These are phyloP conservation scores for Kuraishia molischiana DNA, from an alignment of 805 yeast species.

Conservation along the genomic window DNA sequence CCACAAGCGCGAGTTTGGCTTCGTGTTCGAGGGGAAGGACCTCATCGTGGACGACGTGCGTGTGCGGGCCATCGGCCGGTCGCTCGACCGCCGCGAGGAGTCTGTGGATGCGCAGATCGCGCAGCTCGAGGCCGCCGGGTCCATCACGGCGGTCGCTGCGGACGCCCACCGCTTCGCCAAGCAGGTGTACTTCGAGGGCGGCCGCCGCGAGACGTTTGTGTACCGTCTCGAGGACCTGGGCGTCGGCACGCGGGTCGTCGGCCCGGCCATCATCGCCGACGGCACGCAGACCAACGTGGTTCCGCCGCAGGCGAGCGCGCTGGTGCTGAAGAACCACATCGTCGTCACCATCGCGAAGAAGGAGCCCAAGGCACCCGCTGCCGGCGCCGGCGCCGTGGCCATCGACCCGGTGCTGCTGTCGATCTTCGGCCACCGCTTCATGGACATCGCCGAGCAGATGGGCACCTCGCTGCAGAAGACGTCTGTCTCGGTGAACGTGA, in stretches of 20 bases:
- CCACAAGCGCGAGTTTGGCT: constrained; percentile 24
- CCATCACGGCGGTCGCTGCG: constrained; percentile 13
- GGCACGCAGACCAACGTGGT: constrained; percentile 73
- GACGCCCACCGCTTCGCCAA: constrained; percentile 25
- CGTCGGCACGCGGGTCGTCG: constrained; percentile 43
- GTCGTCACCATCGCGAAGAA: constrained; percentile 23
- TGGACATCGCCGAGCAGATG: constrained; percentile 91
- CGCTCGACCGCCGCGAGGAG: constrained; percentile 28
- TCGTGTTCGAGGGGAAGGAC: constrained; percentile 14
- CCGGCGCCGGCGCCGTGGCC: constrained; percentile 6
- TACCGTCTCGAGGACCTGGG: constrained; percentile 43
- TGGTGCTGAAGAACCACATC: constrained; percentile 53
- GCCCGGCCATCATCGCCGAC: constrained; percentile 75
- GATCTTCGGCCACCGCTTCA: constrained; percentile 73
- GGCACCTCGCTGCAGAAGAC: constrained; percentile 73
- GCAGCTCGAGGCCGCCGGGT: constrained; percentile 15
- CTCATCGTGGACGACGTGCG: constrained; percentile 29
- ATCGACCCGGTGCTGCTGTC: constrained; percentile 68
- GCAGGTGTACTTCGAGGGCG: constrained; percentile 47
- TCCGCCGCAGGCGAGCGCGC: constrained; percentile 51
- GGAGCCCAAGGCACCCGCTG: constrained; percentile 7
- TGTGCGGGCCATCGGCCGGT: constrained; percentile 64
- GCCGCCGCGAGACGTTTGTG: constrained; percentile 40
- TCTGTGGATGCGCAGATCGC: constrained; percentile 45
- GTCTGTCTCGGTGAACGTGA: constrained; percentile 73